A percentile compares a stretch with the other conserved stretches of the same genome.
phyloP scores from a whole-genome alignment of 768 basidiomycete genomes.

The Mycena leptocephala region DNA sequence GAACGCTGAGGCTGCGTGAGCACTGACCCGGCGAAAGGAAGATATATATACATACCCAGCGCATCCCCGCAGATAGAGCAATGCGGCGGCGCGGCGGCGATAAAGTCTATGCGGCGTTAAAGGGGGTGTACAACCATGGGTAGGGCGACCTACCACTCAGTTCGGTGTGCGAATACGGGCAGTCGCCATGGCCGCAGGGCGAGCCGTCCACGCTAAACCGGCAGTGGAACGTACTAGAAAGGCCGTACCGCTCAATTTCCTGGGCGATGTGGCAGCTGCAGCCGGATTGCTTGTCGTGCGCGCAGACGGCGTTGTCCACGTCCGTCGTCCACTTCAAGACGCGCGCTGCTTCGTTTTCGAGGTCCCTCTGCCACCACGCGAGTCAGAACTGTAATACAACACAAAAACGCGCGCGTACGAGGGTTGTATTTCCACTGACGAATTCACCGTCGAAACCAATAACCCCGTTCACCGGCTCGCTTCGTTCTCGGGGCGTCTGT shows the following conservation, averaged over 20 bases:
- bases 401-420: constrained; percentile 27
- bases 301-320: constrained; percentile 21
- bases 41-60: constrained; percentile 31
- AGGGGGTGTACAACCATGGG: neutral
- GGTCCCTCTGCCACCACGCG: constrained; percentile 25
- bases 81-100: constrained; percentile 33
- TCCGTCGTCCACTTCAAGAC: constrained; percentile 33
- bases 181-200: constrained; percentile 35
- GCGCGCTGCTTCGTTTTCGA: constrained; percentile 38
- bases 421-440: constrained; percentile 40
- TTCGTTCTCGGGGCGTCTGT: constrained; percentile 28
- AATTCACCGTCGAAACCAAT: constrained; percentile 39
- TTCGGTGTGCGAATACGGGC: constrained; percentile 44
- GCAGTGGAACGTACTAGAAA: constrained; percentile 44
- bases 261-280: constrained; percentile 43
- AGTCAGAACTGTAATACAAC: neutral
- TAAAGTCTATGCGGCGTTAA: constrained; percentile 5
- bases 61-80: constrained; percentile 45
- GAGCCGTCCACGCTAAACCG: constrained; percentile 43
- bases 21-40: no score
- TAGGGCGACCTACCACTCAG: constrained; percentile 28
- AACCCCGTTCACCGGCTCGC: constrained; percentile 35
- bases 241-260: constrained; percentile 41
- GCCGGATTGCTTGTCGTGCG: constrained; percentile 11
- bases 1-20: constrained; percentile 34